A percentile compares a stretch with the other conserved stretches of the same genome.
These are phyloP conservation scores for Boechera stricta DNA, from an alignment of 345 rosid genomes.

Conservation along the genomic window DNA sequence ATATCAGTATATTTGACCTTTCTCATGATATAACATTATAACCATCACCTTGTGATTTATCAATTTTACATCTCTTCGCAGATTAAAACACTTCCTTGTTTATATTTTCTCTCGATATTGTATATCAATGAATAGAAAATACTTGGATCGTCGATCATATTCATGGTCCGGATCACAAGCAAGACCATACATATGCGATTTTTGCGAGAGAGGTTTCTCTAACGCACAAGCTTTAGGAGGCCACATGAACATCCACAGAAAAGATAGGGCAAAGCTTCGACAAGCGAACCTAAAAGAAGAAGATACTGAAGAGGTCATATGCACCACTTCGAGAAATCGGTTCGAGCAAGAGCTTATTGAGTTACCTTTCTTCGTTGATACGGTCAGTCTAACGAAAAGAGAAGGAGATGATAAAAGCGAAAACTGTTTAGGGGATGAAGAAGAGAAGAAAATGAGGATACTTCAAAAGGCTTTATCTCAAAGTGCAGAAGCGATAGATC, in stretches of 20 bases:
- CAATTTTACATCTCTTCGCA: conserved; percentile 1
- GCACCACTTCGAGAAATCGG: conserved; percentile 31
- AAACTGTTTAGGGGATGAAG: conserved; percentile 27
- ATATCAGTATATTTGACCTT: neutral
- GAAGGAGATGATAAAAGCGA: neutral
- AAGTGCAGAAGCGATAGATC: conserved; percentile 43
- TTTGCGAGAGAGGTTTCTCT: conserved; percentile 89
- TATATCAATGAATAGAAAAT: conserved; percentile 39
- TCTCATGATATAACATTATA: neutral
- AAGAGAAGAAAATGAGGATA: conserved; percentile 21
- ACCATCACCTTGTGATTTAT: neutral
- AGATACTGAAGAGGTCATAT: conserved; percentile 14
- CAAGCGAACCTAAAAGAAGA: conserved; percentile 35
- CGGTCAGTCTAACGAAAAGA: conserved; percentile 14
- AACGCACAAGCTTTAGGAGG: conserved; percentile 96
- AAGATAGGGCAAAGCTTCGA: conserved; percentile 53
- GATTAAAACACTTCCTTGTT: neutral
- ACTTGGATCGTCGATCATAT: conserved; percentile 42
- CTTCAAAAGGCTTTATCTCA: conserved; percentile 25
- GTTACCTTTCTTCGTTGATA: conserved; percentile 34
- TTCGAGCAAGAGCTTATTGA: conserved; percentile 37
- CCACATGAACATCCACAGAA: conserved; percentile 90
- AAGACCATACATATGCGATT: conserved; percentile 66
- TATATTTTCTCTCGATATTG: neutral
- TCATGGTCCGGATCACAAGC: conserved; percentile 43